Conservation (phyloP, 345 rosid species). For the Ceriops tagal region DNA sequence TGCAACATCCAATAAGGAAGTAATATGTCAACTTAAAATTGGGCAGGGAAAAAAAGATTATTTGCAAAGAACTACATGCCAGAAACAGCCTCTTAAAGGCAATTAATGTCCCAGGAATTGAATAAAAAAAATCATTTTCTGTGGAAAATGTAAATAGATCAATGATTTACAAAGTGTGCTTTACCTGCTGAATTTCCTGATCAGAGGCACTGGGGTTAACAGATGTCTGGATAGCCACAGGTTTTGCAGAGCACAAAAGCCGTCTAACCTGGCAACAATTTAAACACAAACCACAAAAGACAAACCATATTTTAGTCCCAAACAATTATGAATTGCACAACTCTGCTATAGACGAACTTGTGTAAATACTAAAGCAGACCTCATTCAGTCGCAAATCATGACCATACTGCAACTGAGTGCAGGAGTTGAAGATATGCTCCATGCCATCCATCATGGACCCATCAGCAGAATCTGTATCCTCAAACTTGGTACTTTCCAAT, state of each 20-base stretch:
- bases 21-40: no score
- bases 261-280: slow-evolving; percentile 63
- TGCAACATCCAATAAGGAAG: no score
- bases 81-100: no score
- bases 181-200: slow-evolving; percentile 96
- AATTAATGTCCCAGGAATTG: no score
- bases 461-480: slow-evolving; percentile 71
- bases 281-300: no score
- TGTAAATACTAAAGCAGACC: slow-evolving; percentile 36
- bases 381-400: slow-evolving; percentile 93
- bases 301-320: slow-evolving; percentile 4
- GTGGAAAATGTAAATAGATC: no score
- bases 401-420: slow-evolving; percentile 81
- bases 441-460: slow-evolving; percentile 86
- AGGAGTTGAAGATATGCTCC: slow-evolving; percentile 92
- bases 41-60: no score
- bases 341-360: slow-evolving; percentile 3
- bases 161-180: background rate
- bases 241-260: slow-evolving; percentile 76
- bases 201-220: slow-evolving; percentile 73
- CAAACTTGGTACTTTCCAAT: slow-evolving; percentile 61
- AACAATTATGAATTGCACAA: slow-evolving; percentile 5
- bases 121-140: no score
- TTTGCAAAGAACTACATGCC: no score
- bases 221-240: slow-evolving; percentile 82